Evolutionary conservation across 2,329 filamentous ascomycete genomes (phyloP).

Genomic region (Acrocalymma vagum): DNA sequence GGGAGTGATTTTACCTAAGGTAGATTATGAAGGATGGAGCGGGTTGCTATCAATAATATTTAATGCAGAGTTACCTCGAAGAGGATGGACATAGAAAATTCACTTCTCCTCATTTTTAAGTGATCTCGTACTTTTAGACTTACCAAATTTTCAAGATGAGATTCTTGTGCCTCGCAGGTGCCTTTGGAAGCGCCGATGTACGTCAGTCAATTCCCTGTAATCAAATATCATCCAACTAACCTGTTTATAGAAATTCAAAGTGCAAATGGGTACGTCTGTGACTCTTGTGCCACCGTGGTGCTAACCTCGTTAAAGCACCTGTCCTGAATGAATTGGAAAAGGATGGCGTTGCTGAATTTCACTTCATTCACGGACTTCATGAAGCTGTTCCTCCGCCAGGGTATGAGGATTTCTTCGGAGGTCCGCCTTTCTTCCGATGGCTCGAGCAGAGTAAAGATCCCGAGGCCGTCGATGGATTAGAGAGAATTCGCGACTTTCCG

Average conservation of each 20-base stretch:
- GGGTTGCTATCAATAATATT: no score
- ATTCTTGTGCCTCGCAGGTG: constrained; percentile 34
- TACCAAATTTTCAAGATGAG: constrained; percentile 16
- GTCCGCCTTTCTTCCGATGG: constrained; percentile 34
- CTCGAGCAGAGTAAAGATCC: constrained; percentile 26
- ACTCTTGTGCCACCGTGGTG: not conserved
- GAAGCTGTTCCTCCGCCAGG: constrained; percentile 31
- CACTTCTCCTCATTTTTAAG: no score
- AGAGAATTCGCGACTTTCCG: constrained; percentile 64
- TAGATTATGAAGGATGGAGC: no score
- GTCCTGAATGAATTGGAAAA: constrained; percentile 32
- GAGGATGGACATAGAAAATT: no score
- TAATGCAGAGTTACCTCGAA: no score
- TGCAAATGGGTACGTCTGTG: constrained; percentile 24
- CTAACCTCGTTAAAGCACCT: constrained; percentile 21
- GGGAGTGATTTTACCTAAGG: no score
- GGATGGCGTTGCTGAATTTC: constrained; percentile 27
- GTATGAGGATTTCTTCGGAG: constrained; percentile 39
- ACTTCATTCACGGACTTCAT: constrained; percentile 35
- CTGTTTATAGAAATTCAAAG: constrained; percentile 31
- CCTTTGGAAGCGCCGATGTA: constrained; percentile 35
- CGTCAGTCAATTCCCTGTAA: not conserved
- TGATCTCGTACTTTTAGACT: no score
- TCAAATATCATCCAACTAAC: not conserved
- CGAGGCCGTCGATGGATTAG: constrained; percentile 33